Conservation (phyloP, 2,329 filamentous ascomycete species). For the Cladosporium sp. region DNA sequence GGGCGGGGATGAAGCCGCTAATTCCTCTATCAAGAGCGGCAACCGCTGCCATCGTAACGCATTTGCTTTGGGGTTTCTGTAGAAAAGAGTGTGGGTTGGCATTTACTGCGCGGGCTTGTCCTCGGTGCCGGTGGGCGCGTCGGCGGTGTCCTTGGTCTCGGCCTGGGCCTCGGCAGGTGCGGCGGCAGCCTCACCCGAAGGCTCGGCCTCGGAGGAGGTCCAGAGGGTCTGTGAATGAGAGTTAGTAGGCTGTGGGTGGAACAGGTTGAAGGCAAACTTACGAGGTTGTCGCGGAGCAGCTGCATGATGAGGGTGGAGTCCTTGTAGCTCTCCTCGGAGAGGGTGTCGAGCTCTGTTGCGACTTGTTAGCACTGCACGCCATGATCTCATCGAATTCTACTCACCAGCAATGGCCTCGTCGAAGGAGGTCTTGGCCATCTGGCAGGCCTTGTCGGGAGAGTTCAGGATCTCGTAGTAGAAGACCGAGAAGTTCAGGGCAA, state of each 20-base stretch:
- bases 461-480: constrained; percentile 99
- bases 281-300: constrained; percentile 93
- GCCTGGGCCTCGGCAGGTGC: constrained; percentile 46
- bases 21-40: constrained; percentile 4
- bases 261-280: constrained; percentile 36
- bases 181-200: constrained; percentile 50
- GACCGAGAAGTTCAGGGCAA: constrained; percentile 94
- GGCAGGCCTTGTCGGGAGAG: constrained; percentile 96
- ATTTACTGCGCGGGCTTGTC: constrained; percentile 41
- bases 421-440: constrained; percentile 93
- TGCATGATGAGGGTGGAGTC: constrained; percentile 99
- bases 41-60: constrained; percentile 13
- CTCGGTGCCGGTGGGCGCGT: constrained; percentile 54
- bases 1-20: constrained; percentile 4
- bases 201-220: constrained; percentile 97
- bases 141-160: constrained; percentile 51
- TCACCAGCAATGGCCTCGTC: constrained; percentile 89
- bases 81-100: constrained; percentile 1
- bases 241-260: constrained; percentile 21
- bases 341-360: constrained; percentile 77
- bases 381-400: constrained; percentile 33
- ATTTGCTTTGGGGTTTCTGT: constrained; percentile 5
- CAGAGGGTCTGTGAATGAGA: constrained; percentile 75
- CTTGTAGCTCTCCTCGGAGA: constrained; percentile 99
- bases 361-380: constrained; percentile 10